A percentile compares a stretch with the other conserved stretches of the same genome.
These are phyloP conservation scores for Ophiostoma ulmi DNA, from an alignment of 2,329 filamentous ascomycete species.

Conservation along the genomic window DNA sequence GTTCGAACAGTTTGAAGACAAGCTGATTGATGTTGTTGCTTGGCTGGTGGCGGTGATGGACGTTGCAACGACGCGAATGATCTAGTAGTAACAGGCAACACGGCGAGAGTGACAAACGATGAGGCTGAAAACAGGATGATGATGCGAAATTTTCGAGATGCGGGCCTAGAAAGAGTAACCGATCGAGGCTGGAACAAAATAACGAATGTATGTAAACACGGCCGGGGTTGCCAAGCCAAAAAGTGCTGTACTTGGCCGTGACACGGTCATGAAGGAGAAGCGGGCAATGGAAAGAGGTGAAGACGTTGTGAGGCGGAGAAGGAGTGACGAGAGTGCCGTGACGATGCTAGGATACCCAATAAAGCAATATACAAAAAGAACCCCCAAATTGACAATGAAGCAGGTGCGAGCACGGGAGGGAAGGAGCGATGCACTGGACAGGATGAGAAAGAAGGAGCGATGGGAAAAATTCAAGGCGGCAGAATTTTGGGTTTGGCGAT, in stretches of 20 bases:
- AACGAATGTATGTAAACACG: neutral
- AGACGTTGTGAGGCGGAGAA: neutral
- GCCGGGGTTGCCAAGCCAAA: constrained; percentile 4
- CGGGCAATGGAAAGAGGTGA: neutral
- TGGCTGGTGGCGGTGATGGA: neutral
- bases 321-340: constrained; percentile 2
- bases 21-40: neutral
- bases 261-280: neutral
- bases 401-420: constrained; percentile 1
- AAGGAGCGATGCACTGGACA: constrained; percentile 8
- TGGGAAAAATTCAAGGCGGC: constrained; percentile 17
- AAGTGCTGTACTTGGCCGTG: neutral
- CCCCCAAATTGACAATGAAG: neutral
- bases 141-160: neutral
- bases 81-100: neutral
- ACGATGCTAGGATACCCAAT: neutral
- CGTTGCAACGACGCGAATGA: neutral
- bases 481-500: constrained; percentile 19
- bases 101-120: neutral
- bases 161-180: neutral
- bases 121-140: neutral
- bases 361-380: neutral
- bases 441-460: neutral
- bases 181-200: neutral
- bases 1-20: no score